phyloP scores from a whole-genome alignment of 805 yeast species.

The Suhomyces prunicola region DNA sequence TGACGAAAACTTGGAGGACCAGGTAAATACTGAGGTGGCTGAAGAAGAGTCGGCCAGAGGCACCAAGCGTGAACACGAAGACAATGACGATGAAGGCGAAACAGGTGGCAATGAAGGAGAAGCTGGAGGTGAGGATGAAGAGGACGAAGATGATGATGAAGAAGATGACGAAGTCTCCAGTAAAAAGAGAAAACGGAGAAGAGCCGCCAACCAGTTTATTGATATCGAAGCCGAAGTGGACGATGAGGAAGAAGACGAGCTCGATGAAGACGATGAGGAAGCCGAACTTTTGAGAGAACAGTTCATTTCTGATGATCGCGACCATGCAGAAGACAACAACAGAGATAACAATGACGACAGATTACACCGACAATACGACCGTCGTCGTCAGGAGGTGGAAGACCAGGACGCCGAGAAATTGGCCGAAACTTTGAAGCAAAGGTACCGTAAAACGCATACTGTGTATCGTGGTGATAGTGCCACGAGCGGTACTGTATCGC shows the following conservation, averaged over 20 bases:
- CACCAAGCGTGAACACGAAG: background rate
- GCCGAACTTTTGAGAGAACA: constrained; percentile 85
- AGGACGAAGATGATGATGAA: constrained; percentile 50
- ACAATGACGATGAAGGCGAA: constrained; percentile 1
- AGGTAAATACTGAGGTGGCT: constrained; percentile 4
- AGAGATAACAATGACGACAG: constrained; percentile 57
- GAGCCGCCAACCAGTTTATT: constrained; percentile 75
- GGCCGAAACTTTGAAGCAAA: constrained; percentile 87
- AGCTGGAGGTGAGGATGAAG: constrained; percentile 33
- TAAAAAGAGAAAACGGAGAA: constrained; percentile 44
- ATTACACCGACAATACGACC: constrained; percentile 87
- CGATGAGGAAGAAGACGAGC: constrained; percentile 91
- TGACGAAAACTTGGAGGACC: constrained; percentile 7
- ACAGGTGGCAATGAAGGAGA: constrained; percentile 3
- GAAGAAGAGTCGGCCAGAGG: constrained; percentile 5
- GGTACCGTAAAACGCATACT: constrained; percentile 84
- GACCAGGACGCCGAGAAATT: constrained; percentile 94
- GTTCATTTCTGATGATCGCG: constrained; percentile 73
- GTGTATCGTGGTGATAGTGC: constrained; percentile 84
- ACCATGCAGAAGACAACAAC: constrained; percentile 32
- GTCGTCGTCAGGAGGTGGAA: constrained; percentile 77
- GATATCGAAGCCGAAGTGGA: constrained; percentile 99
- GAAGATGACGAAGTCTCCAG: constrained; percentile 50
- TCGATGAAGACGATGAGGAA: constrained; percentile 86
- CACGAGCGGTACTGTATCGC: constrained; percentile 66